Base-by-base conservation (phyloP, 2,329 filamentous ascomycete genomes). In the Diaporthe destruens region DNA sequence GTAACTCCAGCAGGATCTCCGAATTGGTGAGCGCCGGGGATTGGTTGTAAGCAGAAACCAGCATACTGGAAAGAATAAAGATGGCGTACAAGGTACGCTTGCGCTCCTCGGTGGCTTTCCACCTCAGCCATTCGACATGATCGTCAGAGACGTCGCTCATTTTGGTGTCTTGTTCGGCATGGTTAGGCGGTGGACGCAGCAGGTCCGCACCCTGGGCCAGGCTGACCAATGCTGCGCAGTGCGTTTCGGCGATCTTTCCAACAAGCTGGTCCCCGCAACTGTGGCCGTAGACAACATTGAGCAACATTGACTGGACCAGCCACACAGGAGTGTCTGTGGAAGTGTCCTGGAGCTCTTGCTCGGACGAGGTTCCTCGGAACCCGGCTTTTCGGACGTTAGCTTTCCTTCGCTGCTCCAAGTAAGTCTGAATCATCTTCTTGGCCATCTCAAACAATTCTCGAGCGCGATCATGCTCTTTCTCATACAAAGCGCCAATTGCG, bases 231-330 rank as follows among this genome's bases (percentile, higher is more conserved):
- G 95, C 94, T 9, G 95, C 94, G 80, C 94, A 97, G 80, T 98
- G 96, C 1, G 94, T 98, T 75, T 93, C 95, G 1, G 96, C 96
- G 78, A 97, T 97, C 80, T 98, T 95, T 74, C 94, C 94, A 29
- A 94, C 93, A 69, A 91, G 92, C 84, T 97, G 96, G 80, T 98
- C 96, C 49, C 94, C 94, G 80, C 95, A 97, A 76, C 97, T 97
- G 81, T 98, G 94, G 18, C 96, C 96, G 80, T 98, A 98, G 20
- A 98, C 93, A 49, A 98, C 94, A 80, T 98, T 98, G 66, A 99
- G 87, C 11, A 98, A 86, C 96, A 98, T 98, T 0, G 96, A 94
- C 82, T 98, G 96, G 20, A 98, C 95, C 34, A 99, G 87, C 95
- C 96, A 98, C 53, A 98, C 87, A 0, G 96, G 96, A 2, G 95